Conservation (phyloP, 352 stramenopile species). For the Globisporangium parvum region DNA sequence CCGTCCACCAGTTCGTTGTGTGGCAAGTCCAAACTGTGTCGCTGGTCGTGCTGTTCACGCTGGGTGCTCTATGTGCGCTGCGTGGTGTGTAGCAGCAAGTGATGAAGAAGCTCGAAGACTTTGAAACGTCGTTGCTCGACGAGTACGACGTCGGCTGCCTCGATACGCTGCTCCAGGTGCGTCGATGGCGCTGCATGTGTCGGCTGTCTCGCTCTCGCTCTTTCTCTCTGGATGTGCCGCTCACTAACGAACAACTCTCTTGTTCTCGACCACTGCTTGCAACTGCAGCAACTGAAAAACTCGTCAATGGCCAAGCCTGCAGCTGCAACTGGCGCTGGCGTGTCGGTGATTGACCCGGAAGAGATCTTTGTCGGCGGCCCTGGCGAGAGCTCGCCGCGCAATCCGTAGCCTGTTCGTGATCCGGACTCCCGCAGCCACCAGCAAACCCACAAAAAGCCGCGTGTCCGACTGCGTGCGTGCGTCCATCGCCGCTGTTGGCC, state of each 20-base stretch:
- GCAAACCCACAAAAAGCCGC: not conserved
- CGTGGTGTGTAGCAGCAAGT: constrained; percentile 53
- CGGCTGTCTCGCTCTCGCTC: not conserved
- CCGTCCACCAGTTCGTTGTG: not conserved
- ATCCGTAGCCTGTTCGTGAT: constrained; percentile 19
- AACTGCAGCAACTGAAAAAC: constrained; percentile 53
- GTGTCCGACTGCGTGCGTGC: not conserved
- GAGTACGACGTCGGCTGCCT: constrained; percentile 84
- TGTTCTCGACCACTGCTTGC: not conserved
- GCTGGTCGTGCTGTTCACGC: constrained; percentile 12
- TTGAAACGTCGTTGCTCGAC: constrained; percentile 81
- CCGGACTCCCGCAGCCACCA: not conserved
- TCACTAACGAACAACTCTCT: not conserved
- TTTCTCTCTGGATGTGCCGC: not conserved
- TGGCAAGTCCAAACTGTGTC: not conserved
- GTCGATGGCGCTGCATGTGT: not conserved
- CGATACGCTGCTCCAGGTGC: constrained; percentile 73
- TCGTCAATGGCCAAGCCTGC: constrained; percentile 33
- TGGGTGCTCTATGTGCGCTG: constrained; percentile 9
- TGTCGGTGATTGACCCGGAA: constrained; percentile 48
- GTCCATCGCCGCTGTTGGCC: no score
- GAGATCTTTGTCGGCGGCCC: constrained; percentile 47
- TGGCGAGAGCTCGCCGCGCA: constrained; percentile 27
- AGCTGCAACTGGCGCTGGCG: constrained; percentile 7
- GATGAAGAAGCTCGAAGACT: constrained; percentile 86